A percentile compares a stretch with the other conserved stretches of the same genome.
Evolutionary conservation across 2,329 filamentous ascomycete species (phyloP).

Genomic region (Curvularia hawaiiensis): DNA sequence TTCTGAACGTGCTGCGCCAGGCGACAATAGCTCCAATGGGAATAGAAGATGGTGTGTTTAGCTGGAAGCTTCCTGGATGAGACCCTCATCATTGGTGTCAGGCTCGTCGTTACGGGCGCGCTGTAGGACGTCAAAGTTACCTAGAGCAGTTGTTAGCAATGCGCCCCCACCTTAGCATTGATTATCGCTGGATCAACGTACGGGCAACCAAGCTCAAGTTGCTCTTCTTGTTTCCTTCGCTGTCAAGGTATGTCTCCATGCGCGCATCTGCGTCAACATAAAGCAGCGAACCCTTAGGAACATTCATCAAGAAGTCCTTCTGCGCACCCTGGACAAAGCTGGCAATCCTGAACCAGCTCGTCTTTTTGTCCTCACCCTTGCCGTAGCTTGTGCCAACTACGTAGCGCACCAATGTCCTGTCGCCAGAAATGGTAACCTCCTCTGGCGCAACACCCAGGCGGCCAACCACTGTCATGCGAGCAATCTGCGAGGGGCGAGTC

Average conservation of each 20-base stretch:
- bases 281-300: constrained; percentile 83
- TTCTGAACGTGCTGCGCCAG: not conserved
- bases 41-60: constrained; percentile 14
- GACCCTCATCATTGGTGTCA: constrained; percentile 41
- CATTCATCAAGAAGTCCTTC: constrained; percentile 71
- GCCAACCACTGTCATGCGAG: constrained; percentile 85
- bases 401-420: constrained; percentile 78
- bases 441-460: constrained; percentile 83
- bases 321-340: constrained; percentile 73
- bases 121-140: constrained; percentile 43
- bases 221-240: constrained; percentile 69
- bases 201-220: constrained; percentile 77
- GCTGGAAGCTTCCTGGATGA: constrained; percentile 37
- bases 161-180: not conserved
- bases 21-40: not conserved
- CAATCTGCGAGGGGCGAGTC: constrained; percentile 65
- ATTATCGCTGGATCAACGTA: constrained; percentile 55
- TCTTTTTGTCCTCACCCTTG: constrained; percentile 70
- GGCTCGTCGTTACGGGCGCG: constrained; percentile 31
- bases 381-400: constrained; percentile 73
- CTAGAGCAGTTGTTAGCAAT: constrained; percentile 20
- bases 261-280: constrained; percentile 82
- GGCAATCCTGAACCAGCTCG: constrained; percentile 84
- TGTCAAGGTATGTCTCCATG: constrained; percentile 66
- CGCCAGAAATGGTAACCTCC: constrained; percentile 73